These are phyloP conservation scores for Boletus coccyginus DNA, from an alignment of 768 basidiomycete species.

Conservation along the genomic window DNA sequence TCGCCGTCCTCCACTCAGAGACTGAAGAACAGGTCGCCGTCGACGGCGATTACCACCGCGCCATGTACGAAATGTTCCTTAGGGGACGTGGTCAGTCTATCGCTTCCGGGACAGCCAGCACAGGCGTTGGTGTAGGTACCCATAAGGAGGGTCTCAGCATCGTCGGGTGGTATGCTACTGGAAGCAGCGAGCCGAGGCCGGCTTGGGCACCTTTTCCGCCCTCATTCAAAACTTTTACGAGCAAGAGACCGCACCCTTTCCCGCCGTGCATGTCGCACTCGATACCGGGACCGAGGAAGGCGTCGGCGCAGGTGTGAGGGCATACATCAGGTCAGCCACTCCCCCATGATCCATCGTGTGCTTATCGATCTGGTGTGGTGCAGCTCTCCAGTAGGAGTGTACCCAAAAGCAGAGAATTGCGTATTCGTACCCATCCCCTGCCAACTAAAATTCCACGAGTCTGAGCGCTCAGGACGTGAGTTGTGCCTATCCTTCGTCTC, in stretches of 20 bases:
- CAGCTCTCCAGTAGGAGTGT: slow-evolving; percentile 86
- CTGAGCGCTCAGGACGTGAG: slow-evolving; percentile 85
- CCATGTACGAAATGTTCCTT: slow-evolving; percentile 86
- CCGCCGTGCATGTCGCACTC: slow-evolving; percentile 87
- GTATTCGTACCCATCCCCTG: slow-evolving; percentile 93
- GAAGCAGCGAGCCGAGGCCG: slow-evolving; percentile 46
- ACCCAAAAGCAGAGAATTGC: slow-evolving; percentile 90
- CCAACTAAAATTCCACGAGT: slow-evolving; percentile 75
- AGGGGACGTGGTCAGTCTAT: slow-evolving; percentile 53
- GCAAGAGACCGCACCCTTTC: slow-evolving; percentile 84
- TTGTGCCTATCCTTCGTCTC: slow-evolving; percentile 13
- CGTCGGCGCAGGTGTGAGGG: slow-evolving; percentile 72
- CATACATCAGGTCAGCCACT: slow-evolving; percentile 72
- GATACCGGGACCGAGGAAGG: slow-evolving; percentile 76
- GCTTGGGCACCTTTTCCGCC: slow-evolving; percentile 89
- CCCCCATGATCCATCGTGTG: slow-evolving; percentile 1
- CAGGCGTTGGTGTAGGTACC: slow-evolving; percentile 19
- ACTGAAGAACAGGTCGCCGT: slow-evolving; percentile 91
- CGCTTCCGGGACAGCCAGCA: slow-evolving; percentile 10
- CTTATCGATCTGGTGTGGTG: slow-evolving; percentile 4
- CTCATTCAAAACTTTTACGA: slow-evolving; percentile 98
- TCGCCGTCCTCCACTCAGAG: slow-evolving; percentile 91
- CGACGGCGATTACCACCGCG: slow-evolving; percentile 93
- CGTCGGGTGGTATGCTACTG: slow-evolving; percentile 90
- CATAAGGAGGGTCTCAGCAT: slow-evolving; percentile 73